Base-by-base conservation (phyloP, 129 eudicot species). In the Artemisia argyi region DNA sequence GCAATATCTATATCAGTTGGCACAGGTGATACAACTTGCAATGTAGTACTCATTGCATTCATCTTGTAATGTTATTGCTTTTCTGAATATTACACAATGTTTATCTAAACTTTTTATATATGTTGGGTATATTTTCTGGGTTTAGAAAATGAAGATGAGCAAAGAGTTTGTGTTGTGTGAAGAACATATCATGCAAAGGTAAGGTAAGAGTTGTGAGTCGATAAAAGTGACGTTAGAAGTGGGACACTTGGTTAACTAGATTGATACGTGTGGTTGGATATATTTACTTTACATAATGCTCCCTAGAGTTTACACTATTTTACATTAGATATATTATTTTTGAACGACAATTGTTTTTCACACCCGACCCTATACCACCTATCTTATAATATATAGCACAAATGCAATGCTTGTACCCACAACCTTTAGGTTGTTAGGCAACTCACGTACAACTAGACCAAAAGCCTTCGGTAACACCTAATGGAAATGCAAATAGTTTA, bases 1-100 rank as follows among this genome's bases (percentile, higher is more conserved):
- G 99, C 99, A 7, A 95, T 87, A 64, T 95, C 97, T 53, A 95
- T 95, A 57, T 94, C 99, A 0, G 99, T 94, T 0, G 99, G 99
- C 48, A 94, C 97, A 48, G 97, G 99, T 53, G 97, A 84, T 4
- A 75, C 73, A 39, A 90, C 97, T 77, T 84, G 86, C 73, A 94
- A 75, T 71, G 82, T 86, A 78, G 86, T 35, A 35, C 79, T 56
- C 79, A 87, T 81, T 59, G 82, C 67, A 58, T 65, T 42, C 76
- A 65, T 71, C 1, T 39, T 39, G 10, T 65, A 7, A 39, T 3
- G 4, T 85, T 62, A 66, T 73, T 2, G n/a, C n/a, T 46, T 20
- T 58, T 46, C 22, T 64, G 52, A 53, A 46, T 24, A 39, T 14
- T 67, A 16, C 4, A 12, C 28, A 76, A 35, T 15, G 30, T 13